phyloP scores from a whole-genome alignment of 306 rosid species.

The Citrullus mucosospermus region DNA sequence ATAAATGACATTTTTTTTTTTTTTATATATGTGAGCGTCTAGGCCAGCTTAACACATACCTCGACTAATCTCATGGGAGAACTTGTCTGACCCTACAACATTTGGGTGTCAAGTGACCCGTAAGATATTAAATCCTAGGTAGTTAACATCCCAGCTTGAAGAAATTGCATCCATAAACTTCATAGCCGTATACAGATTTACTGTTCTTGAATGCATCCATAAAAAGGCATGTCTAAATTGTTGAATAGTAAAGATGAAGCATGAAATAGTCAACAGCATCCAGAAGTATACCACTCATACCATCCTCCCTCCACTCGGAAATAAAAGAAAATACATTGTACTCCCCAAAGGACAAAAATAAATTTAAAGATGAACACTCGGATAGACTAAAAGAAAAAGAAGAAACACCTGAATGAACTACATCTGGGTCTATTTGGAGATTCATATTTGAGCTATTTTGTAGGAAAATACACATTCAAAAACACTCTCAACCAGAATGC shows the following conservation, averaged over 20 bases:
- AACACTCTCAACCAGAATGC: not conserved
- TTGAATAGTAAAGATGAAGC: not conserved
- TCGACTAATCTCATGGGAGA: too few relatives aligned
- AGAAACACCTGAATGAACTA: not conserved
- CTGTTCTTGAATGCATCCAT: not conserved
- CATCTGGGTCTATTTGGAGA: not conserved
- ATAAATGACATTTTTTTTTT: too few relatives aligned
- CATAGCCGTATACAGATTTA: not conserved
- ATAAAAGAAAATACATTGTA: too few relatives aligned
- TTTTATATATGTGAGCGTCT: too few relatives aligned
- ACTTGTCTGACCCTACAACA: too few relatives aligned
- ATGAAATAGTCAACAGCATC: too few relatives aligned
- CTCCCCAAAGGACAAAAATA: not conserved
- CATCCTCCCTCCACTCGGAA: too few relatives aligned
- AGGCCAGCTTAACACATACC: too few relatives aligned
- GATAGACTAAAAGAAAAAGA: not conserved
- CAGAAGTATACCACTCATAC: too few relatives aligned
- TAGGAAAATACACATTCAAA: not conserved
- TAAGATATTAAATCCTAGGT: too few relatives aligned
- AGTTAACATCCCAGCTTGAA: not conserved
- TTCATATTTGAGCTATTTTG: not conserved
- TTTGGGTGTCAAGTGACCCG: too few relatives aligned
- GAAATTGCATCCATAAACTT: not conserved
- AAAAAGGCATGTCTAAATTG: not conserved
- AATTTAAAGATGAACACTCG: not conserved